Percentiles rank a stretch among this genome's conserved stretches.
Conservation (phyloP, 2,329 filamentous ascomycete genomes). For the Dactylellina leptospora region DNA sequence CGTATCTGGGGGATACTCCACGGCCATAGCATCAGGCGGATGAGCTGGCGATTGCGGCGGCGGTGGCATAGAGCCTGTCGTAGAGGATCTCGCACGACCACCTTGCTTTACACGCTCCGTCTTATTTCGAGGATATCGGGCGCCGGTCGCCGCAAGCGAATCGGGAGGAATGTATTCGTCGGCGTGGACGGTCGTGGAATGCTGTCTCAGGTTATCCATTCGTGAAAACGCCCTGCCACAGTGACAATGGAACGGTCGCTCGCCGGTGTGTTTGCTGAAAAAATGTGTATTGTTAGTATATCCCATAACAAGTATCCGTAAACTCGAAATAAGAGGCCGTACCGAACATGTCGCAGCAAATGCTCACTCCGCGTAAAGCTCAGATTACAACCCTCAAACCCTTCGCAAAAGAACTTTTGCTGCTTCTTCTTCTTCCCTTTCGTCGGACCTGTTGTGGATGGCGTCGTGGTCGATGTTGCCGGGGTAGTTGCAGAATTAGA, state of each 20-base stretch:
- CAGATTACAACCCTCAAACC: slow-evolving; percentile 90
- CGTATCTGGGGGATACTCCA: slow-evolving; percentile 44
- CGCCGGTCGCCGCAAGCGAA: slow-evolving; percentile 90
- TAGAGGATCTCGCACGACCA: slow-evolving; percentile 78
- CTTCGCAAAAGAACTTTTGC: slow-evolving; percentile 93
- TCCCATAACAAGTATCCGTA: slow-evolving; percentile 9
- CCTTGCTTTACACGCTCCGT: slow-evolving; percentile 83
- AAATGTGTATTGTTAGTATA: slow-evolving; percentile 12
- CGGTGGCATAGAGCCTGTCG: slow-evolving; percentile 65
- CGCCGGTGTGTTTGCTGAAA: slow-evolving; percentile 90
- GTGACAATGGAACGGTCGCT: slow-evolving; percentile 95
- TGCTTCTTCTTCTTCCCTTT: slow-evolving; percentile 95
- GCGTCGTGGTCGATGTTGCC: slow-evolving; percentile 6
- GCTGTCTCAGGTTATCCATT: slow-evolving; percentile 92
- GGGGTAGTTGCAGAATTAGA: slow-evolving; percentile 40
- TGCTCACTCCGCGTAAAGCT: slow-evolving; percentile 98
- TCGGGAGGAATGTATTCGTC: slow-evolving; percentile 96
- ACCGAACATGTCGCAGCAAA: slow-evolving; percentile 91
- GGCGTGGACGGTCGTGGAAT: slow-evolving; percentile 96
- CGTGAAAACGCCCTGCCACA: slow-evolving; percentile 92
- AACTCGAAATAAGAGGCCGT: slow-evolving; percentile 58
- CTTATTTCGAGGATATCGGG: slow-evolving; percentile 87
- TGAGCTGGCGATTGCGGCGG: slow-evolving; percentile 48
- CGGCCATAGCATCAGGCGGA: slow-evolving; percentile 46
- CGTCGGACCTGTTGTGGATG: slow-evolving; percentile 20